phyloP scores from a whole-genome alignment of 1,284 basidiomycete species.

The Cryptococcus sp. region DNA sequence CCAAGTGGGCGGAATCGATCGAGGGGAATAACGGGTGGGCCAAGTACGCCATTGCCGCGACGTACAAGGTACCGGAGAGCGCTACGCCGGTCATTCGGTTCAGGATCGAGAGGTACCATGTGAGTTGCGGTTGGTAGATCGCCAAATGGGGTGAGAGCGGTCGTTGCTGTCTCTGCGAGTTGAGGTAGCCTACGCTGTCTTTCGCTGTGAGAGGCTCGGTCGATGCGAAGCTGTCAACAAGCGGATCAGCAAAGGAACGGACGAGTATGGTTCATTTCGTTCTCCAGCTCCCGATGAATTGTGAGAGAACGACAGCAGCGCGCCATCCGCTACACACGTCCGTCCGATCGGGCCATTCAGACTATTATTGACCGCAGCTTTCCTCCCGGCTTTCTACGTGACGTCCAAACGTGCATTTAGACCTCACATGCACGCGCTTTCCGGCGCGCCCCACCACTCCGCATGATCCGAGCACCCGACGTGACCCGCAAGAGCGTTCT shows the following conservation, averaged over 20 bases:
- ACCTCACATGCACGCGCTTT: no score
- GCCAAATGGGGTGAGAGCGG: conserved; percentile 91
- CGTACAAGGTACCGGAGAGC: conserved; percentile 82
- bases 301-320: no score
- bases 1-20: conserved; percentile 70
- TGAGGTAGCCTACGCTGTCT: conserved; percentile 61
- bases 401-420: no score
- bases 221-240: conserved; percentile 19
- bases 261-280: not conserved
- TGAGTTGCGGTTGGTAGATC: conserved; percentile 81
- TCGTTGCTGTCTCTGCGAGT: conserved; percentile 79
- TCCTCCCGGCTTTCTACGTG: not conserved
- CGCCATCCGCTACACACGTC: no score
- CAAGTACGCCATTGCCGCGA: conserved; percentile 83
- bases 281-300: not conserved
- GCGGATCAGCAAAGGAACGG: not conserved
- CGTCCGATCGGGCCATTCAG: no score
- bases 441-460: no score
- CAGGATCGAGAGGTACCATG: conserved; percentile 81
- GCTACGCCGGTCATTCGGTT: conserved; percentile 82
- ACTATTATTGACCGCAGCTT: not conserved
- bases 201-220: conserved; percentile 39
- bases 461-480: no score
- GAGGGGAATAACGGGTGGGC: conserved; percentile 68
- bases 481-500: no score